Evolutionary conservation across 139 green algal species (phyloP).

Genomic region (Picochlorum sp.): DNA sequence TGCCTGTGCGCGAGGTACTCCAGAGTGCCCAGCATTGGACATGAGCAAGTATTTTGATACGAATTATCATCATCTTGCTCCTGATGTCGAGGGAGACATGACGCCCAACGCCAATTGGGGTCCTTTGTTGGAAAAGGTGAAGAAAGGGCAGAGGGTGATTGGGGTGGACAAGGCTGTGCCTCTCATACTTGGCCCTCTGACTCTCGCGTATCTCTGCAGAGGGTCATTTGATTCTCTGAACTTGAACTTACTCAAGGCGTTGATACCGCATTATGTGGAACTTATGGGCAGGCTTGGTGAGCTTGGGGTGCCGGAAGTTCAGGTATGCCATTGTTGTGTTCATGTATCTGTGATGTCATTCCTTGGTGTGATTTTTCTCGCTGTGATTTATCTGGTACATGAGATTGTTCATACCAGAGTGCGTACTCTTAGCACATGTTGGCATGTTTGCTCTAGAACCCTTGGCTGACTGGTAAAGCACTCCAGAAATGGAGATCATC

Average conservation of each 20-base stretch:
- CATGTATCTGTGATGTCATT: neutral
- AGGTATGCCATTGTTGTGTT: conserved; percentile 8
- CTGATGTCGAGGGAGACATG: conserved; percentile 51
- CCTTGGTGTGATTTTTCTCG: neutral
- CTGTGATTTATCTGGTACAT: neutral
- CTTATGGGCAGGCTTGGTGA: conserved; percentile 2
- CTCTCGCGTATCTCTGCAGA: conserved; percentile 56
- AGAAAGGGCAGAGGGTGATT: conserved; percentile 50
- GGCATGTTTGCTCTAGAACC: neutral
- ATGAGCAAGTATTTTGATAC: conserved; percentile 91
- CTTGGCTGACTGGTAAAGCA: conserved; percentile 2
- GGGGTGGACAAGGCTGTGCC: conserved; percentile 61
- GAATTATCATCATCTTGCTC: conserved; percentile 86
- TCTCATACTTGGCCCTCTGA: conserved; percentile 73
- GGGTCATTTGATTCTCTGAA: conserved; percentile 64
- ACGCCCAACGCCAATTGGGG: conserved; percentile 41
- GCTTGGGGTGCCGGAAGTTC: conserved; percentile 41
- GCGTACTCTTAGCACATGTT: neutral
- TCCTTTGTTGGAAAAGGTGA: conserved; percentile 48
- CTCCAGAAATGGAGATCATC: neutral
- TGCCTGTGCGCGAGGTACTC: conserved; percentile 66
- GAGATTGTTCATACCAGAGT: neutral
- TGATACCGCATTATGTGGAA: conserved; percentile 16
- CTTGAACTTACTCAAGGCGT: conserved; percentile 42
- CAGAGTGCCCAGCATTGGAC: conserved; percentile 55